phyloP scores from a whole-genome alignment of 2,329 filamentous ascomycete species.

The Xylariomycetidae sp. region DNA sequence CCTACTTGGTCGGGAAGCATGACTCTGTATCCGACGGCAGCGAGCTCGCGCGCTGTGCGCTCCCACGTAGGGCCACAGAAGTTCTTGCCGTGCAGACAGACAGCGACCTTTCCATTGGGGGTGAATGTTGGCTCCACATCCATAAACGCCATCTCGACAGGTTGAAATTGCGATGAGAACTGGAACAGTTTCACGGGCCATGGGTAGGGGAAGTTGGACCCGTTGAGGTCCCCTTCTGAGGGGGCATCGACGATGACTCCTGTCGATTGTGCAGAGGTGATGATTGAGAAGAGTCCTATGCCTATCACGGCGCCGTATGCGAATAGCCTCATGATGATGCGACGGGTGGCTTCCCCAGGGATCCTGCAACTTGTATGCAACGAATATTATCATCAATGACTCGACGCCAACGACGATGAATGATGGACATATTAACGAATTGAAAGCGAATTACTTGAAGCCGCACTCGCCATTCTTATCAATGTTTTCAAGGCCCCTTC shows the following conservation, averaged over 20 bases:
- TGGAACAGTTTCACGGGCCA: slow-evolving; percentile 44
- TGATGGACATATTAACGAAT: no score
- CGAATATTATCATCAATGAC: no score
- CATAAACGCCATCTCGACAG: slow-evolving; percentile 54
- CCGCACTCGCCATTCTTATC: slow-evolving; percentile 13
- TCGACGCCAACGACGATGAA: no score
- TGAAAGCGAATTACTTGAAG: no score
- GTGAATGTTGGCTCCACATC: slow-evolving; percentile 36
- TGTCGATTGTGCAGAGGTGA: slow-evolving; percentile 10
- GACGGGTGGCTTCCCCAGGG: no score
- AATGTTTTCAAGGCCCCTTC: slow-evolving; percentile 19
- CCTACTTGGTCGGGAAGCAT: slow-evolving; percentile 51
- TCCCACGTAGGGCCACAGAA: slow-evolving; percentile 52
- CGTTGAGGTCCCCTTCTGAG: slow-evolving; percentile 38
- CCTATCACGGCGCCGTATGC: no score
- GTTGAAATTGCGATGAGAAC: slow-evolving; percentile 41
- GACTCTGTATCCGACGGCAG: slow-evolving; percentile 42
- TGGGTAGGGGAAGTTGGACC: slow-evolving; percentile 49
- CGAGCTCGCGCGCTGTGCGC: slow-evolving; percentile 38
- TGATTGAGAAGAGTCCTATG: no score
- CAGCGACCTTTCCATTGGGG: slow-evolving; percentile 36
- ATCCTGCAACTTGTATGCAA: no score
- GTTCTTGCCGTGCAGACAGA: slow-evolving; percentile 52
- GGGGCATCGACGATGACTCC: slow-evolving; percentile 30
- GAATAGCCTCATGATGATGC: no score